These are phyloP conservation scores for Medicago truncatula DNA, from an alignment of 306 rosid genomes.

Conservation along the genomic window MtrunA17r5.0-ANR NC_053045.1:60404501-60405000, in stretches of 20 bases:
- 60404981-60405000: not conserved
- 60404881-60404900: too few species aligned
- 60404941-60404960: constrained; percentile 10
- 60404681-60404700: constrained; percentile 17
- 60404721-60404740: too few species aligned
- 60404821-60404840: too few species aligned
- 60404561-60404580: not conserved
- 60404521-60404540: constrained; percentile 4
- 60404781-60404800: constrained; percentile 15
- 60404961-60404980: not conserved
- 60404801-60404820: too few species aligned
- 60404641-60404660: constrained; percentile 13
- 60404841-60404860: too few species aligned
- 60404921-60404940: too few species aligned
- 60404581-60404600: constrained; percentile 25
- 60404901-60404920: too few species aligned
- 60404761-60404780: constrained; percentile 4
- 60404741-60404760: too few species aligned
- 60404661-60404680: constrained; percentile 9
- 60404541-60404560: constrained; percentile 22
- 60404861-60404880: too few species aligned
- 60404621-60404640: constrained; percentile 7
- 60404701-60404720: too few species aligned
- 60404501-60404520: constrained; percentile 25
- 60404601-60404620: constrained; percentile 19